Base-by-base conservation (phyloP, 192 early-diverging fungal genomes). In the Gonapodya prolifera region DNA sequence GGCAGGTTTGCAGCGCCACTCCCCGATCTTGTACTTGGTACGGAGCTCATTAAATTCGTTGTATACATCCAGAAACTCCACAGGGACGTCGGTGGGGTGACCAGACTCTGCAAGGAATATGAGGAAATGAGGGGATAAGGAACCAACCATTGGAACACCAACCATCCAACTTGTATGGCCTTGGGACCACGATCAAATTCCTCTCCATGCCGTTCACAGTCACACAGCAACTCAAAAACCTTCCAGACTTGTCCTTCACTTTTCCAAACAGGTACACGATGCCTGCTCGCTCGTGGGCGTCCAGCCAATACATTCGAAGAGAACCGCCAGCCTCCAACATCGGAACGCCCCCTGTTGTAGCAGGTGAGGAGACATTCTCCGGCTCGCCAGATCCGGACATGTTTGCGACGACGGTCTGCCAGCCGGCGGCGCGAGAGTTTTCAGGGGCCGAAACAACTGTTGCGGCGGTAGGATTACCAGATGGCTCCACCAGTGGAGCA, bases 241-340 rank as follows among this genome's bases (percentile, higher is more conserved):
- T 81, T 35, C 86, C 82, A 30, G 85, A 83, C 71, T 84, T 87
- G 79, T 90, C 82, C 17, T 82, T 78, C 79, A 93, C 91, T 84
- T 98, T 99, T 77, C 95, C 98, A 86, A 98, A 93, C 0, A 99
- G 71, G 76, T 97, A 98, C 0, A 99, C 85, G 18, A 82, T 78
- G 0, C 95, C 96, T 75, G 88, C 83, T 71, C 87, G 87, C 79
- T 99, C 95, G 70, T 87, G 87, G 18, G 94, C 95, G 81, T 99
- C 98, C 70, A 96, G 84, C 96, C 96, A 99, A 84, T 88, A 99
- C 81, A 96, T 84, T 35, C 81, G 81, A 70, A 97, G 45, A 2
- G 82, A 82, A 17, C 90, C 90, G 75, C 91, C 88, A 29, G 69
- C 77, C 69, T 86, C 86, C 32, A 87, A 70, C 32, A 84, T 33